Evolutionary conservation across 2,329 filamentous ascomycete genomes (phyloP), one percentile per base, ranked within the genome.

Genomic region (Cladosporium sp.): DNA sequence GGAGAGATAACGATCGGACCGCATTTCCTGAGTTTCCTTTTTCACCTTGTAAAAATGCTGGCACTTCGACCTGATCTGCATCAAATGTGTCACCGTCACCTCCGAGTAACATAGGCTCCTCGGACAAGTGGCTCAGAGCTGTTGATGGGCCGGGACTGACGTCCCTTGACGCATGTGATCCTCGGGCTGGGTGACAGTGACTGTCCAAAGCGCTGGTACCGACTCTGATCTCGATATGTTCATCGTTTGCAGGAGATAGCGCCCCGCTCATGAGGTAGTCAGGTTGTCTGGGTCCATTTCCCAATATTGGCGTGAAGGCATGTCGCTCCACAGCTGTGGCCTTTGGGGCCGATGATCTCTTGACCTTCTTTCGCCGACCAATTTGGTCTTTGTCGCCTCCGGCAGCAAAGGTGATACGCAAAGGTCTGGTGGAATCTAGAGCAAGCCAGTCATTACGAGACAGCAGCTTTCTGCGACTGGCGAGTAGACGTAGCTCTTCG

Each of bases 41-140:
- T 12, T 9, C 25, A 28, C 15, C 8, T 17, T n/a, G 40, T 25
- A 12, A 28, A 25, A n/a, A 55, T 47, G 19, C 22, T 47, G 19
- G 56, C 19, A 59, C 40, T 28, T 52, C 56, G 14, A 59, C 56
- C 20, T 45, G 47, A 5, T 51, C 25, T 8, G 56, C 56, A 30
- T 64, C 63, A 34, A 61, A 66, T 15, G 40, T 51, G 50, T 66
- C 64, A 15, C 59, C 66, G 49, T 71, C 66, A 5, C 61, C 63
- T 11, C 61, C 66, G 25, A 72, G 56, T 7, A 72, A 64, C 70
- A 72, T 71, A 6, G 67, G 64, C 28, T 71, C 68, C 51, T 70
- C 68, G 2, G 69, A 70, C 8, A 69, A 60, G 5, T 61, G 58
- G 9, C 60, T 65, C 22, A 64, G 63, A 1, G 65, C 62, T 20